phyloP scores from a whole-genome alignment of 176 grass and related monocot species.

The Carex myosuroides region DNA sequence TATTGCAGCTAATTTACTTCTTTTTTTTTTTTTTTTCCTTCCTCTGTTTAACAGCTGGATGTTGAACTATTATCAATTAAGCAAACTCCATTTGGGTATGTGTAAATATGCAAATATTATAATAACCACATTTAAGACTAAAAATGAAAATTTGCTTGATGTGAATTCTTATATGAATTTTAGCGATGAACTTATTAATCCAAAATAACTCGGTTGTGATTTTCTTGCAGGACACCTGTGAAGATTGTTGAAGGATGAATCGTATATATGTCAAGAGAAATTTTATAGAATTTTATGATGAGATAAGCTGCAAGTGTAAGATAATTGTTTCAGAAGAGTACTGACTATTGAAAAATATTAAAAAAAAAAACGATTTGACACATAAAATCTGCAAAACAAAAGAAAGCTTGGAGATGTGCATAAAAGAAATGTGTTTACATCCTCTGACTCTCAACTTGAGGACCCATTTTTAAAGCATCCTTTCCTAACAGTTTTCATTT shows the following conservation, averaged over 20 bases:
- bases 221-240: constrained; percentile 54
- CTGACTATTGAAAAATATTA: background rate
- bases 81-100: constrained; percentile 68
- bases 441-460: background rate
- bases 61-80: constrained; percentile 76
- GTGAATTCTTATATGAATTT: background rate
- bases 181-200: background rate
- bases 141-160: background rate
- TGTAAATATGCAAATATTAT: background rate
- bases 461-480: background rate
- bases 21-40: constrained; percentile 22
- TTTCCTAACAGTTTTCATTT: background rate
- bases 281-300: background rate
- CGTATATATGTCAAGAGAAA: constrained; percentile 19
- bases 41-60: constrained; percentile 53
- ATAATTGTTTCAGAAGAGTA: constrained; percentile 11
- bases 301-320: constrained; percentile 2
- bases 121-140: background rate
- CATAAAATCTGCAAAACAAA: background rate
- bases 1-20: background rate
- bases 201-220: background rate
- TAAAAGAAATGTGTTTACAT: background rate
- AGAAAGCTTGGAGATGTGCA: background rate
- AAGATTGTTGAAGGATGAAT: constrained; percentile 94
- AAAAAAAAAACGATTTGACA: background rate